Evolutionary conservation across 2,329 filamentous ascomycete genomes (phyloP).

Genomic region (Trichoderma endophyticum): DNA sequence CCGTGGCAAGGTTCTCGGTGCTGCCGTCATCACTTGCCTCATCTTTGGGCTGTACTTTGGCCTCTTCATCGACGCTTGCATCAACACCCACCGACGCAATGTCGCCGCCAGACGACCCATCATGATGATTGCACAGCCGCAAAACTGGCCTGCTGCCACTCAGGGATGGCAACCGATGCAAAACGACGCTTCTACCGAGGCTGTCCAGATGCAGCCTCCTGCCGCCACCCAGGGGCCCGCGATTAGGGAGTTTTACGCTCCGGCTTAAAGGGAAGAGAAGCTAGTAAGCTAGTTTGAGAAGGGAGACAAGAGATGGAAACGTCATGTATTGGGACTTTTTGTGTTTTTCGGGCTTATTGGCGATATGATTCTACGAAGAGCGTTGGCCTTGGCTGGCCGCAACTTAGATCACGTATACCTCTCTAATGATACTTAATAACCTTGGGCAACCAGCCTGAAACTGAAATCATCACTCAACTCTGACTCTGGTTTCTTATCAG

Average conservation of each 20-base stretch:
- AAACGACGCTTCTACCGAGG: not conserved
- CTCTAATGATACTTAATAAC: not conserved
- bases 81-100: conserved; percentile 37
- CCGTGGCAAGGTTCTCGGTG: conserved; percentile 13
- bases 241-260: conserved; percentile 11
- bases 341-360: not conserved
- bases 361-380: conserved; percentile 12
- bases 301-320: not conserved
- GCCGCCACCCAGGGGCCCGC: not conserved
- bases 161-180: conserved; percentile 33
- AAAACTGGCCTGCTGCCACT: conserved; percentile 29
- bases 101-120: conserved; percentile 23
- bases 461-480: not conserved
- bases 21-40: conserved; percentile 26
- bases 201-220: not conserved
- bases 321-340: not conserved
- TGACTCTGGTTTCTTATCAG: not conserved
- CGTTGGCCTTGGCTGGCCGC: not conserved
- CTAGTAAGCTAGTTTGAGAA: not conserved
- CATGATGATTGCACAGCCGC: conserved; percentile 28
- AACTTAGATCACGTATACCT: conserved; percentile 1
- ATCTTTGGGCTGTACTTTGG: conserved; percentile 35
- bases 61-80: conserved; percentile 40
- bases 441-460: not conserved
- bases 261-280: not conserved